phyloP scores from a whole-genome alignment of 2,329 filamentous ascomycete genomes.

The Bipolaris oryzae region DNA sequence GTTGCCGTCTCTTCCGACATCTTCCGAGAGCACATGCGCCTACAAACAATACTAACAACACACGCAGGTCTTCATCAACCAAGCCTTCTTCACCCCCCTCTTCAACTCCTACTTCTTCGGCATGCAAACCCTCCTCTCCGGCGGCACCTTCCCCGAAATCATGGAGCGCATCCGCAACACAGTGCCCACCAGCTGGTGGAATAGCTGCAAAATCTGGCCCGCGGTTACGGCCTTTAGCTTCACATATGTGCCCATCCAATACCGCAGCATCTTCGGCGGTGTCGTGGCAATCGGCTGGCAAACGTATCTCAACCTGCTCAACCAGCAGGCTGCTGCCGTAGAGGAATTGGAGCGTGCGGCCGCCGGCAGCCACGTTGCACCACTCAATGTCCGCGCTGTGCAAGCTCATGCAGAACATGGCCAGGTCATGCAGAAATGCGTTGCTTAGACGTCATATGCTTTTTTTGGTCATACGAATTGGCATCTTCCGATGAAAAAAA shows the following conservation, averaged over 20 bases:
- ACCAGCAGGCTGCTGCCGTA: constrained; percentile 70
- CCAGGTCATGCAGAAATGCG: constrained; percentile 23
- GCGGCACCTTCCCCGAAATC: constrained; percentile 67
- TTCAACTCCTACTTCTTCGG: constrained; percentile 61
- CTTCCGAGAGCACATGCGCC: too few relatives aligned
- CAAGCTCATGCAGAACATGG: constrained; percentile 9
- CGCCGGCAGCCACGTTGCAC: constrained; percentile 4
- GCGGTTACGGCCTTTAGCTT: constrained; percentile 86
- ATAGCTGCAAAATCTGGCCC: constrained; percentile 88
- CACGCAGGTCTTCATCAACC: constrained; percentile 71
- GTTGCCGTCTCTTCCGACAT: background rate
- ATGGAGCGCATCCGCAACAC: constrained; percentile 75
- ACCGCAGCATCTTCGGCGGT: constrained; percentile 77
- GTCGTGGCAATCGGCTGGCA: constrained; percentile 88
- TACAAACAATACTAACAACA: constrained; percentile 3
- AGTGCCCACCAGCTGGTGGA: constrained; percentile 76
- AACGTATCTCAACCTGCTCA: constrained; percentile 84
- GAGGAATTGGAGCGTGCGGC: constrained; percentile 45
- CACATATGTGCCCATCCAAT: constrained; percentile 79
- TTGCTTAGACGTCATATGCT: constrained; percentile 10
- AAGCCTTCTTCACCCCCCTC: constrained; percentile 76
- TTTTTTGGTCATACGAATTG: background rate
- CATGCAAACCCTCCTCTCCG: constrained; percentile 58
- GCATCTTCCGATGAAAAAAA: background rate
- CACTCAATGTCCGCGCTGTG: background rate